Base-by-base conservation (phyloP, 1,284 basidiomycete species). In the Phaffia rhodozyma region DNA sequence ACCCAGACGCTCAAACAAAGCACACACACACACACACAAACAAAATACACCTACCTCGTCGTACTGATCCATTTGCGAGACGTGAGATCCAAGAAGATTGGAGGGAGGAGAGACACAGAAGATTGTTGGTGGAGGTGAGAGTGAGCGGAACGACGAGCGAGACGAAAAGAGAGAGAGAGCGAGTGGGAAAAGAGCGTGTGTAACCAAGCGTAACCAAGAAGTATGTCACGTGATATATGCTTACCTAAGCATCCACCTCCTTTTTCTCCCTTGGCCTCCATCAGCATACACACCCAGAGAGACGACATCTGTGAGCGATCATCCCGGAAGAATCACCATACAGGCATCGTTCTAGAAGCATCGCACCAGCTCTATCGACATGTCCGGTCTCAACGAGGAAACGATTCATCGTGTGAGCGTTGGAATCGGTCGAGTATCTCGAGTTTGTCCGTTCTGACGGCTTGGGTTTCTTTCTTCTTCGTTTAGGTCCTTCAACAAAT, bases 401-500 rank as follows among this genome's bases (percentile, higher is more conserved):
- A 91, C 90, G 0, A 78, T 92, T 58, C 81, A 86, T 74, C 91
- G 87, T 82, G 89, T 89, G 48, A 61, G 71, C 64, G 18, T n/a
- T 58, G 21, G 13, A 16, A 9, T 9, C 38, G 9, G 32, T 2
- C 11, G 32, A 16, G 25, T 25, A 56, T 60, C 21, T 18, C 48
- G n/a, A 4, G 21, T 7, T 23, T 50, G n/a, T 29, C 59, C 50
- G 43, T 56, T 48, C 34, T 53, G 34, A 38, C 30, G 18, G 60
- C 13, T 16, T 34, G 34, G 3, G 55, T 0, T 52, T 63, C 58
- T 32, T 30, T 23, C 29, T 21, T 13, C 34, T 70, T 29, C 63
- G 53, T n/a, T n/a, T 75, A 93, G 91, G 92, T 94, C 73, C 78
- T 94, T 61, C 77, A 87, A 58, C 91, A 93, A 78, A 91, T 93